A percentile compares a stretch with the other conserved stretches of the same genome.
Conservation (phyloP, 1,139 yeast genomes). For the Suhomyces atakaporum region DNA sequence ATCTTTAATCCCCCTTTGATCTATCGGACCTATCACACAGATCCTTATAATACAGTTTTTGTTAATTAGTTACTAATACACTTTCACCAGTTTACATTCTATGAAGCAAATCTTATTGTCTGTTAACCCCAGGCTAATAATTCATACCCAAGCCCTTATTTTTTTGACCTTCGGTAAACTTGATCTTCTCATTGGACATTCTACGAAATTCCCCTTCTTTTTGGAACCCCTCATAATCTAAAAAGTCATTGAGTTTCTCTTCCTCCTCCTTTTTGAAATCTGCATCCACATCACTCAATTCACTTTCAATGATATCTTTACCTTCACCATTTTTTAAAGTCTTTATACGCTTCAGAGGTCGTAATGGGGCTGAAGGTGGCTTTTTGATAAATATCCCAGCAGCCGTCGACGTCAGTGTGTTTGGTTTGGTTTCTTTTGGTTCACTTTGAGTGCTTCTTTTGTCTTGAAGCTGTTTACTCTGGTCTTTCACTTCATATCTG, state of each 20-base stretch:
- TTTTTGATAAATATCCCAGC: conserved; percentile 9
- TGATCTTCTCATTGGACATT: conserved; percentile 13
- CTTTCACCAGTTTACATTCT: no score
- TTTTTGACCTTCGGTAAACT: conserved; percentile 11
- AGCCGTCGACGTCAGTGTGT: background rate
- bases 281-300: conserved; percentile 26
- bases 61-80: no score
- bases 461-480: background rate
- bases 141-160: conserved; percentile 15
- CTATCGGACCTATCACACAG: no score
- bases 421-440: background rate
- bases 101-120: background rate
- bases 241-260: conserved; percentile 16
- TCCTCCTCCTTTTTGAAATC: conserved; percentile 21
- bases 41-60: no score
- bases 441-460: background rate
- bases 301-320: conserved; percentile 23
- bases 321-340: conserved; percentile 6
- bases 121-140: conserved; percentile 6
- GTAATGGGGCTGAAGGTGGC: background rate
- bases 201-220: conserved; percentile 14
- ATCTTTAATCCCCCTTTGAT: no score
- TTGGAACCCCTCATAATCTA: conserved; percentile 16
- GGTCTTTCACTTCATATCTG: background rate
- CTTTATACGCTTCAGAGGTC: conserved; percentile 10